phyloP scores from a whole-genome alignment of 1,284 basidiomycete genomes.

The Volvariella surrecta region DNA sequence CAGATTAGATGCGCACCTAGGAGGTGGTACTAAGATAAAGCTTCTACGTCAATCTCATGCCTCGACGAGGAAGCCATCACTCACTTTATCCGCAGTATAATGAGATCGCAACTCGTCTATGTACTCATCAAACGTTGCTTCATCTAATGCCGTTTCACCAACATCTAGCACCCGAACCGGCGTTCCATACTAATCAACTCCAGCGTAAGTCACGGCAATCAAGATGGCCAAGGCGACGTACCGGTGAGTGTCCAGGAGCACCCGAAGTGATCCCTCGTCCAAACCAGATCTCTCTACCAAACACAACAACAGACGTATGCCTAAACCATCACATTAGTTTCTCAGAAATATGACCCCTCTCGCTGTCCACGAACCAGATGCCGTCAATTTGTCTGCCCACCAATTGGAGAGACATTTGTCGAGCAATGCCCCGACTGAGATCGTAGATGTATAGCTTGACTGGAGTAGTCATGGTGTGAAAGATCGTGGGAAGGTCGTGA shows the following conservation, averaged over 20 bases:
- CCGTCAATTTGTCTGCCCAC: slow-evolving; percentile 85
- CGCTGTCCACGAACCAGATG: slow-evolving; percentile 54
- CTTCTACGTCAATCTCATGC: slow-evolving; percentile 2
- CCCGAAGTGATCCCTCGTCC: slow-evolving; percentile 74
- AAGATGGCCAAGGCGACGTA: slow-evolving; percentile 28
- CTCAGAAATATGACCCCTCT: not conserved
- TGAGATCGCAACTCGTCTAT: slow-evolving; percentile 63
- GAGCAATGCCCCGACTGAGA: slow-evolving; percentile 79
- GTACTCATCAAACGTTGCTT: slow-evolving; percentile 80
- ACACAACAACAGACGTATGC: slow-evolving; percentile 88
- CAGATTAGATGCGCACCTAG: slow-evolving; percentile 40
- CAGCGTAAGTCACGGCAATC: slow-evolving; percentile 4
- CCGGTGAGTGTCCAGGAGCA: slow-evolving; percentile 71
- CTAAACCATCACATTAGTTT: slow-evolving; percentile 25
- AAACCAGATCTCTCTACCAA: slow-evolving; percentile 81
- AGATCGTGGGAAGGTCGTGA: too few species aligned
- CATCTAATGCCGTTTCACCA: slow-evolving; percentile 77
- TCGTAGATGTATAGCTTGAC: slow-evolving; percentile 88
- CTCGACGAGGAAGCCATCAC: slow-evolving; percentile 14
- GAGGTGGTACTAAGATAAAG: slow-evolving; percentile 67
- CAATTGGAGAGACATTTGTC: slow-evolving; percentile 65
- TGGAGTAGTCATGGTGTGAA: slow-evolving; percentile 21
- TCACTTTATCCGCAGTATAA: slow-evolving; percentile 81
- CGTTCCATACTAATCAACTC: slow-evolving; percentile 57
- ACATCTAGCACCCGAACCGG: slow-evolving; percentile 74